Evolutionary conservation across 768 basidiomycete genomes (phyloP).

Genomic region (Daedalea quercina): DNA sequence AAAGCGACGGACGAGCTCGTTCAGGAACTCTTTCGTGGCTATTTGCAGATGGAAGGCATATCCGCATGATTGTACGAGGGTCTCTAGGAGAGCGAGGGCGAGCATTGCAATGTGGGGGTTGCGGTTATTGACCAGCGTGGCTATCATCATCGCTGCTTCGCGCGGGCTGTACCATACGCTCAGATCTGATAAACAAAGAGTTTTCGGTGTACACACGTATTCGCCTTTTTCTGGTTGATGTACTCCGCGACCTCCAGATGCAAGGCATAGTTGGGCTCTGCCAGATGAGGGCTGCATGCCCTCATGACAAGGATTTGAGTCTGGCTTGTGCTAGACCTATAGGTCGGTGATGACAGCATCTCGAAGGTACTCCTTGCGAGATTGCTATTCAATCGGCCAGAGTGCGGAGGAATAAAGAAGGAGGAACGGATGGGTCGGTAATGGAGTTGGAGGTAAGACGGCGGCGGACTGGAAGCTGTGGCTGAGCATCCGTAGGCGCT

Average conservation of each 20-base stretch:
- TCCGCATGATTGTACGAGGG: constrained; percentile 91
- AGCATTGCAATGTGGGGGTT: constrained; percentile 90
- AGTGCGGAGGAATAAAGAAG: no score
- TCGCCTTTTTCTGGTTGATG: constrained; percentile 93
- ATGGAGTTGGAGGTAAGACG: no score
- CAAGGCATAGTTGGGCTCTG: constrained; percentile 85
- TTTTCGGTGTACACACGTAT: constrained; percentile 55
- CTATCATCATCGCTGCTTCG: constrained; percentile 83
- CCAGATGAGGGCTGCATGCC: constrained; percentile 80
- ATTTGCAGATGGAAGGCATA: constrained; percentile 98
- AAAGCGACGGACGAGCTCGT: constrained; percentile 96
- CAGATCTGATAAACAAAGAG: background rate
- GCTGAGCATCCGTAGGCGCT: no score
- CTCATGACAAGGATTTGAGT: constrained; percentile 60
- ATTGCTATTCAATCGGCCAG: no score
- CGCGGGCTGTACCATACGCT: constrained; percentile 55
- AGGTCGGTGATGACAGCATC: no score
- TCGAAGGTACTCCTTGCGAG: no score
- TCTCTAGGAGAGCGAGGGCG: constrained; percentile 80
- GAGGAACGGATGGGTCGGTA: no score
- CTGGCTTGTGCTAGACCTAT: background rate
- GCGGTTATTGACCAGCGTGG: constrained; percentile 82
- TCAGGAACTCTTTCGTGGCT: constrained; percentile 94
- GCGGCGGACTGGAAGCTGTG: no score
- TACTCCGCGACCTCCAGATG: constrained; percentile 93